These are phyloP conservation scores for Pyrenophora seminiperda DNA, from an alignment of 2,329 filamentous ascomycete genomes.

Conservation along the genomic window DNA sequence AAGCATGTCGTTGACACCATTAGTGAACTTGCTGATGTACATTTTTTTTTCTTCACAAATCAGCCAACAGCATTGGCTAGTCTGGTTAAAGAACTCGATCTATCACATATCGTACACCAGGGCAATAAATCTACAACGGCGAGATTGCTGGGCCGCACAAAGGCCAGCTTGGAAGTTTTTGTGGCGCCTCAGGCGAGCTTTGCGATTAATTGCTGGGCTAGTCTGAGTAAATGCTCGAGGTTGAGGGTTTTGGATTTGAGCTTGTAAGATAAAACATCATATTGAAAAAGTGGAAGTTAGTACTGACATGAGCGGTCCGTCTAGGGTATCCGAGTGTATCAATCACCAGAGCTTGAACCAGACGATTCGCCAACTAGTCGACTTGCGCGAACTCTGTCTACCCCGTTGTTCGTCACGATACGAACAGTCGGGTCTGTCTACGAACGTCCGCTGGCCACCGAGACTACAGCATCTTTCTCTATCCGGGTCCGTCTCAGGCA, in stretches of 20 bases:
- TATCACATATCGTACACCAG: constrained; percentile 63
- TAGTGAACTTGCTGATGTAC: too few relatives aligned
- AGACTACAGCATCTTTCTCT: constrained; percentile 50
- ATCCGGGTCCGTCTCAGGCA: constrained; percentile 51
- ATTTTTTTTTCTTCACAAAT: too few relatives aligned
- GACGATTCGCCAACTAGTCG: constrained; percentile 54
- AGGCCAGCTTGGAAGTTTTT: constrained; percentile 59
- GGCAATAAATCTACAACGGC: constrained; percentile 63
- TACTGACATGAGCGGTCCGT: not conserved
- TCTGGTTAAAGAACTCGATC: constrained; percentile 60
- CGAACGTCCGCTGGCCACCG: constrained; percentile 51
- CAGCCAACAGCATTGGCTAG: constrained; percentile 54
- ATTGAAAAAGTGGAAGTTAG: not conserved
- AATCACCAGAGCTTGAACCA: constrained; percentile 57
- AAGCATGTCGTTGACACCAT: too few relatives aligned
- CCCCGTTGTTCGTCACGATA: constrained; percentile 48
- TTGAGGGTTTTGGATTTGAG: constrained; percentile 59
- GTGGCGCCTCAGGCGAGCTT: constrained; percentile 64
- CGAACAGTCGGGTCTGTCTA: constrained; percentile 21
- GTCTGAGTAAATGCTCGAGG: constrained; percentile 60
- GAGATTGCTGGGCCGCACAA: constrained; percentile 60
- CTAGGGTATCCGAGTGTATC: constrained; percentile 55
- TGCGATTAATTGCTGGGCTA: constrained; percentile 61
- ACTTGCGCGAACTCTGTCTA: constrained; percentile 54
- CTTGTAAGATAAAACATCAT: constrained; percentile 31